Base-by-base conservation (phyloP, 176 grass and related monocot species). In the Echinochloa phyllopogon region DNA sequence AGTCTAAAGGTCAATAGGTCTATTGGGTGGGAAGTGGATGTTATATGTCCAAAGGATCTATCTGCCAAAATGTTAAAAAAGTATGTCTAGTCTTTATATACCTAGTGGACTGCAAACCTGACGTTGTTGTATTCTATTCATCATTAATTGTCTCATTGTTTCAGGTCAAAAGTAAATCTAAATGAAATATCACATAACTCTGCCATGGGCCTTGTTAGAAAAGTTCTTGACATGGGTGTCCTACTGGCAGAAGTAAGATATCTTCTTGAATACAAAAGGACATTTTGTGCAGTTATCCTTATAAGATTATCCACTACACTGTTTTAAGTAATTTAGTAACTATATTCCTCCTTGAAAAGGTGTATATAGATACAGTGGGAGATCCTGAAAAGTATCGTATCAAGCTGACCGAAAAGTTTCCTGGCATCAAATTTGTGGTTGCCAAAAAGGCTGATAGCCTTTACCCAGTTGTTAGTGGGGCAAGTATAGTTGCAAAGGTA, bases 131-230 rank as follows among this genome's bases (percentile, higher is more conserved):
- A 41, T 24, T 33, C 29, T 33, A 33, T 33, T 33, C 29, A 33
- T 10, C 10, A 69, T 80, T 88, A 41, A 63, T 21, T 65, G 12
- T 66, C 49, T 65, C 15, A 65, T 73, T 75, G 50, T 80, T 67
- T 73, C 91, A 98, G 93, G 82, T 71, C 73, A 3, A 98, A 98
- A 90, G 50, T 98, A 73, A 98, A 98, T 88, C 75, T 98, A 25
- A 95, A 98, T 82, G 96, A 95, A 79, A 98, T 98, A 88, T 98
- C 91, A 36, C 96, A 95, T 82, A 95, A 94, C 69, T 98, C 96
- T 81, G 96, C 96, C 41, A 98, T 98, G 73, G 86, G 91, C 14
- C 96, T 98, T 38, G 85, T 95, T 62, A 89, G 67, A 61, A 98
- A 86, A 69, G 80, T 82, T 66, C 81, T 95, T 87, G 89, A 89